A percentile compares a stretch with the other conserved stretches of the same genome.
These are phyloP conservation scores for Chrysophaeum taylorii DNA, from an alignment of 352 stramenopile species.

Conservation along the genomic window DNA sequence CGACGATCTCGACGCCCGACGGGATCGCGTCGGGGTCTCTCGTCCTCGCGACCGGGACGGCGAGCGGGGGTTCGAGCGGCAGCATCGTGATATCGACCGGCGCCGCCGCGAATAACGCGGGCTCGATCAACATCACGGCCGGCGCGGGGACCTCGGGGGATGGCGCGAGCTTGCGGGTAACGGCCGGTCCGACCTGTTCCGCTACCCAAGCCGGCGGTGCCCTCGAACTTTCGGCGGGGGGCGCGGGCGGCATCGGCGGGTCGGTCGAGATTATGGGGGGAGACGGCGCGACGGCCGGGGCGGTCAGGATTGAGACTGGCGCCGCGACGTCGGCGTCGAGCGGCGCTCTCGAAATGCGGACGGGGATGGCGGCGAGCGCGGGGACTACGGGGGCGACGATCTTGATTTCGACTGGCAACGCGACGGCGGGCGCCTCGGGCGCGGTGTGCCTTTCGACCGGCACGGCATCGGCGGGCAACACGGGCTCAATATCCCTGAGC, in stretches of 20 bases:
- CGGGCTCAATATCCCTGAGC: neutral
- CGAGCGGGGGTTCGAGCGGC: conserved; percentile 3
- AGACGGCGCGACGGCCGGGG: conserved; percentile 13
- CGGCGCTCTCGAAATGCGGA: conserved; percentile 46
- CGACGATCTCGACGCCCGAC: conserved; percentile 10
- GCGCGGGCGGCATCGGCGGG: conserved; percentile 14
- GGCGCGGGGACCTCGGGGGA: conserved; percentile 8
- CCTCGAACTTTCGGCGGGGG: conserved; percentile 24
- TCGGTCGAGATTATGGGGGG: conserved; percentile 18
- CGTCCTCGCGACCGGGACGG: conserved; percentile 9
- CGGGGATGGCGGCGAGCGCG: conserved; percentile 42
- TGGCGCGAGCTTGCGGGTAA: conserved; percentile 11
- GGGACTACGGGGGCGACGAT: conserved; percentile 49
- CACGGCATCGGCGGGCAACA: neutral
- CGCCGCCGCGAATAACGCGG: neutral
- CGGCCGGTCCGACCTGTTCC: conserved; percentile 1
- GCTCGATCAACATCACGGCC: conserved; percentile 12
- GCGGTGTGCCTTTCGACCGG: conserved; percentile 17
- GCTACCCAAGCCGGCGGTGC: conserved; percentile 10
- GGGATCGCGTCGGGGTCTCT: conserved; percentile 1
- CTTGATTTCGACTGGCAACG: conserved; percentile 1
- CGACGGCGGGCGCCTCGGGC: conserved; percentile 13
- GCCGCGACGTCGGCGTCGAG: neutral
- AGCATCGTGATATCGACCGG: conserved; percentile 16
- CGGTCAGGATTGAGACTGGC: neutral